Evolutionary conservation across 2,329 filamentous ascomycete genomes (phyloP).

Genomic region (Conoideocrella luteorostrata): DNA sequence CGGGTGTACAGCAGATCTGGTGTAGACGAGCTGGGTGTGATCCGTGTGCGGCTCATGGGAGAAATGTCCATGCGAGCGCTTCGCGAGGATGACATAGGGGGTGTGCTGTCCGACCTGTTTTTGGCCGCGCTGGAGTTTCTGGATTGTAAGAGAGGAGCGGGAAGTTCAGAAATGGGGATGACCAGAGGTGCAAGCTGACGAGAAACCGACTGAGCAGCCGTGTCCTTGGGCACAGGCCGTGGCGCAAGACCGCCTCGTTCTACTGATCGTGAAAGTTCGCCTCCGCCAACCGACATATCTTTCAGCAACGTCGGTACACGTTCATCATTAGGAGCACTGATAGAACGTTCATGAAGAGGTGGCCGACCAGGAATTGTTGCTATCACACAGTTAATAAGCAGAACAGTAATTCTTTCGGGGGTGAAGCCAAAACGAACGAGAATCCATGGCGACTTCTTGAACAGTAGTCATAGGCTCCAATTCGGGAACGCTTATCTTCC

Average conservation of each 20-base stretch:
- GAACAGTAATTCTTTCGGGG: conserved; percentile 35
- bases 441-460: conserved; percentile 62
- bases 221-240: conserved; percentile 6
- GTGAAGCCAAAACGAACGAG: no score
- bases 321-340: conserved; percentile 44
- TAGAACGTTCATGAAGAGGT: conserved; percentile 57
- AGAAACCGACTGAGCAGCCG: conserved; percentile 37
- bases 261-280: conserved; percentile 17
- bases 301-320: conserved; percentile 3
- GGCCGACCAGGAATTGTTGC: conserved; percentile 63
- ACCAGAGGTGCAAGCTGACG: conserved; percentile 45
- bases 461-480: conserved; percentile 63
- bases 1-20: conserved; percentile 35
- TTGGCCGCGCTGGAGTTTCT: conserved; percentile 38
- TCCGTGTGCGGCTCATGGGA: conserved; percentile 37
- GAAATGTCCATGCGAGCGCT: conserved; percentile 40
- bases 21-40: conserved; percentile 27
- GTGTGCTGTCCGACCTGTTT: conserved; percentile 38
- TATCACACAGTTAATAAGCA: conserved; percentile 23
- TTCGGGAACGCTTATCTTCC: conserved; percentile 60
- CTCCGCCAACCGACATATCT: conserved; percentile 7
- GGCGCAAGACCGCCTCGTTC: conserved; percentile 16
- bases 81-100: conserved; percentile 32
- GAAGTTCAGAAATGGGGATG: conserved; percentile 34
- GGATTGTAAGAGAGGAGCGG: conserved; percentile 18